These are phyloP conservation scores for Exophiala dermatitidis DNA, from an alignment of 2,329 filamentous ascomycete species.

Conservation along the genomic window DNA sequence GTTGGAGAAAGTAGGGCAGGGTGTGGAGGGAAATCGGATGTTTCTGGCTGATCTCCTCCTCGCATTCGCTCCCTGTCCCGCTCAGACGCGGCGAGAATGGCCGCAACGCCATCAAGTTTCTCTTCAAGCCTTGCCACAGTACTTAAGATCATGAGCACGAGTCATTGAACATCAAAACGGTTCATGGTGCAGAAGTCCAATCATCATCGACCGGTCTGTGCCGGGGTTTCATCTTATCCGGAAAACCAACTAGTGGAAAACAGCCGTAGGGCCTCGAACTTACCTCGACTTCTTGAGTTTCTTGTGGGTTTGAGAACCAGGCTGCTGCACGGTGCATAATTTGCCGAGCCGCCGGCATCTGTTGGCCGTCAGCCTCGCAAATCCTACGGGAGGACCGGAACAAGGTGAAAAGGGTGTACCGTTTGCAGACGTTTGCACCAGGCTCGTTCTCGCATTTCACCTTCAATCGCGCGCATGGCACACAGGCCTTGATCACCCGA, in stretches of 20 bases:
- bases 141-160: neutral
- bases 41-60: slow-evolving; percentile 1
- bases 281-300: neutral
- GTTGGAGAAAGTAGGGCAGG: slow-evolving; percentile 1
- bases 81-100: slow-evolving; percentile 22
- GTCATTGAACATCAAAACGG: neutral
- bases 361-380: neutral
- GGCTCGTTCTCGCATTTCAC: slow-evolving; percentile 17
- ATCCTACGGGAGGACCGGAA: too few relatives aligned
- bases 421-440: slow-evolving; percentile 14
- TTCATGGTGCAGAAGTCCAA: neutral
- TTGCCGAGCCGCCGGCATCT: slow-evolving; percentile 30
- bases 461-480: slow-evolving; percentile 20
- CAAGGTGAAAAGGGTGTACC: slow-evolving; percentile 2
- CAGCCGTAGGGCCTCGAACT: neutral
- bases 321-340: slow-evolving; percentile 27
- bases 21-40: neutral
- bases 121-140: slow-evolving; percentile 27
- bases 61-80: neutral
- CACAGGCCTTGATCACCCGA: slow-evolving; percentile 18
- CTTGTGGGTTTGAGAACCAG: slow-evolving; percentile 27
- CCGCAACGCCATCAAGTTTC: slow-evolving; percentile 29
- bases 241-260: neutral
- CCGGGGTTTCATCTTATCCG: neutral
- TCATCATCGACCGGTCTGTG: neutral